phyloP scores from a whole-genome alignment of 106 monocot species.

The Chionographis japonica region DNA sequence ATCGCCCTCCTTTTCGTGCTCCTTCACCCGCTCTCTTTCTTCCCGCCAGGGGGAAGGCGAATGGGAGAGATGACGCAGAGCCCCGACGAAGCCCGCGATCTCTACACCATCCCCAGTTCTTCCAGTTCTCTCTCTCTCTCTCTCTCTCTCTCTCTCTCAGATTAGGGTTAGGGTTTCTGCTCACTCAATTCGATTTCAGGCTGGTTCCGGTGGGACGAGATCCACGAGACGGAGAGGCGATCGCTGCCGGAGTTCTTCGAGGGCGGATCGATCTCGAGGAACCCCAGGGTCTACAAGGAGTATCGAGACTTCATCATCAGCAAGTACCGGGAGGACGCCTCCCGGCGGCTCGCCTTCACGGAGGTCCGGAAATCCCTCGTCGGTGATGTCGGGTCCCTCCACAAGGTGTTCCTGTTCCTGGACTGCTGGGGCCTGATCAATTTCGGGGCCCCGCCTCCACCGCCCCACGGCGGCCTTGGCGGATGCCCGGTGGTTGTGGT shows the following conservation, averaged over 20 bases:
- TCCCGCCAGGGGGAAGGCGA: conserved; percentile 16
- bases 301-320: conserved; percentile 95
- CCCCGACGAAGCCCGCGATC: conserved; percentile 42
- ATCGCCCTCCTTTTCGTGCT: neutral
- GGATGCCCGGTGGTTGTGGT: conserved; percentile 10
- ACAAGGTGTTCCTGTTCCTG: conserved; percentile 61
- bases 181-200: conserved; percentile 24
- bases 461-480: too few relatives aligned
- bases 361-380: conserved; percentile 69
- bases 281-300: conserved; percentile 87
- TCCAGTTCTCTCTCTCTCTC: conserved; percentile 30
- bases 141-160: neutral
- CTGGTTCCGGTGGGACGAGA: conserved; percentile 92
- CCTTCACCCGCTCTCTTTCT: conserved; percentile 18
- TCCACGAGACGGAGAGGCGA: conserved; percentile 73
- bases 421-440: conserved; percentile 77
- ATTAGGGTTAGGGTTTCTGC: conserved; percentile 15
- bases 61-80: conserved; percentile 16
- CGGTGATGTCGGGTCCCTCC: conserved; percentile 60
- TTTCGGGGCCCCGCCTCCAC: conserved; percentile 27
- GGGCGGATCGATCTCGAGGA: conserved; percentile 45
- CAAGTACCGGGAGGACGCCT: conserved; percentile 76
- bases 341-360: conserved; percentile 65
- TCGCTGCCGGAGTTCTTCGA: conserved; percentile 84
- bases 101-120: conserved; percentile 78